These are phyloP conservation scores for Rhodotorula sp. DNA, from an alignment of 1,284 basidiomycete genomes.

Conservation along the genomic window DNA sequence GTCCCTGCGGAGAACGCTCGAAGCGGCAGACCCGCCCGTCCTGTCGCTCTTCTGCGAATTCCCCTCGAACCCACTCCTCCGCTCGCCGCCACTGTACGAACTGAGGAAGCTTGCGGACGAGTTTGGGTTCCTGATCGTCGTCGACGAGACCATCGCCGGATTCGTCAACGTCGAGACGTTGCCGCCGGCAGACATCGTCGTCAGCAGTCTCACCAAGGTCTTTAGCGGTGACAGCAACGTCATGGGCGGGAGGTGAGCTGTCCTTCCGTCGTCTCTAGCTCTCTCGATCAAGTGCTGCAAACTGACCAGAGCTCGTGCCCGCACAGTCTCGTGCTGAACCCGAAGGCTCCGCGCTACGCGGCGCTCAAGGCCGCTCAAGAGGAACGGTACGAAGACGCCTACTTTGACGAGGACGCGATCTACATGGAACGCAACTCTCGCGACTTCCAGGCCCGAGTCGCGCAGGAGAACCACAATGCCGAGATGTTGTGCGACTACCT, in stretches of 20 bases:
- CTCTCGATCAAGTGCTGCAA: neutral
- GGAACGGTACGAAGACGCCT: constrained; percentile 76
- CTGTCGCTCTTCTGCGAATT: constrained; percentile 69
- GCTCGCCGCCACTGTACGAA: constrained; percentile 74
- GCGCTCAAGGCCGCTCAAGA: constrained; percentile 63
- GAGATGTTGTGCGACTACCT: constrained; percentile 78
- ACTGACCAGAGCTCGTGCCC: neutral
- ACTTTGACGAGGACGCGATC: constrained; percentile 88
- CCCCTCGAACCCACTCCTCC: constrained; percentile 89
- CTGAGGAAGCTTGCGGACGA: constrained; percentile 80
- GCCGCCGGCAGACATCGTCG: constrained; percentile 87
- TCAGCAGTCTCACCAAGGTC: constrained; percentile 88
- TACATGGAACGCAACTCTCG: constrained; percentile 98
- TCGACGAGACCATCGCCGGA: constrained; percentile 96
- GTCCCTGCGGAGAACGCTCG: constrained; percentile 65
- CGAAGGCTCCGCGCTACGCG: constrained; percentile 65
- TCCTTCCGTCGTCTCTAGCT: neutral
- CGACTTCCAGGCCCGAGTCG: constrained; percentile 76
- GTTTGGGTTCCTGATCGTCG: constrained; percentile 80
- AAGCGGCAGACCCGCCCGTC: constrained; percentile 48
- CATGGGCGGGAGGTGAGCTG: constrained; percentile 87
- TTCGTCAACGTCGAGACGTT: constrained; percentile 93
- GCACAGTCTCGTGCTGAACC: constrained; percentile 78
- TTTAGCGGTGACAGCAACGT: constrained; percentile 95
- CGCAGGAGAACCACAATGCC: constrained; percentile 76